Base-by-base conservation (phyloP, 371 early-diverging fungal genomes). In the Mortierella sp. region DNA sequence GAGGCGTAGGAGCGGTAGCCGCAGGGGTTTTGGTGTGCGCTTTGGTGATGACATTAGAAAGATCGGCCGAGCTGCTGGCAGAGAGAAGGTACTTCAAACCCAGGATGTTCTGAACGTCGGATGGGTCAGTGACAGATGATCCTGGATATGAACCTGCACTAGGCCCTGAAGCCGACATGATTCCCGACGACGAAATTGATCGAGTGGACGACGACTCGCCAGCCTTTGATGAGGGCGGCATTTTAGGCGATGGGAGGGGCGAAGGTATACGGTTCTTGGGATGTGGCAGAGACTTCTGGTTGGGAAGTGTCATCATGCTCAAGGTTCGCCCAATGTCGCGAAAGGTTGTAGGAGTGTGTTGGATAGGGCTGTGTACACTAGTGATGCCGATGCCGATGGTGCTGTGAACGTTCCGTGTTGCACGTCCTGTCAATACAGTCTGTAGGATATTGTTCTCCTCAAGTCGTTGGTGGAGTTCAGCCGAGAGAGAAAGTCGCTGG, bases 41-140 rank as follows among this genome's bases (percentile, higher is more conserved):
- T 54, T 81, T 79, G 21, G 85, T 85, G 55, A 85, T 79, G 56
- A 85, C 85, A 71, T 81, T 85, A 16, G 81, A 79, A 48, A 85
- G 82, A 76, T 85, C 85, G 1, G 85, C 75, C 65, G 76, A 76
- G 49, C 82, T 81, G 38, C 82, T 71, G 51, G 85, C 85, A 16
- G 79, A 85, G 16, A 85, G 75, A 11, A 85, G 43, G 49, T 81
- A 85, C 55, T 81, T 81, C 70, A 84, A 74, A 12, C 84, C 84
- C 35, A 83, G 46, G 16, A 74, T 75, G 35, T 56, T 68, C 44
- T 76, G 80, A 2, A 35, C 21, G 3, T 79, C 83, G 38, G 79
- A 41, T 63, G 79, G 27, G 24, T 68, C 68, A 24, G 68, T 38
- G 18, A 51, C 21, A 7, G 68, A 68, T 5, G 68, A 68, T 41